Evolutionary conservation across 352 stramenopile species (phyloP), one percentile per base, ranked within the genome.

Genomic region (Globisporangium uncinulatum): DNA sequence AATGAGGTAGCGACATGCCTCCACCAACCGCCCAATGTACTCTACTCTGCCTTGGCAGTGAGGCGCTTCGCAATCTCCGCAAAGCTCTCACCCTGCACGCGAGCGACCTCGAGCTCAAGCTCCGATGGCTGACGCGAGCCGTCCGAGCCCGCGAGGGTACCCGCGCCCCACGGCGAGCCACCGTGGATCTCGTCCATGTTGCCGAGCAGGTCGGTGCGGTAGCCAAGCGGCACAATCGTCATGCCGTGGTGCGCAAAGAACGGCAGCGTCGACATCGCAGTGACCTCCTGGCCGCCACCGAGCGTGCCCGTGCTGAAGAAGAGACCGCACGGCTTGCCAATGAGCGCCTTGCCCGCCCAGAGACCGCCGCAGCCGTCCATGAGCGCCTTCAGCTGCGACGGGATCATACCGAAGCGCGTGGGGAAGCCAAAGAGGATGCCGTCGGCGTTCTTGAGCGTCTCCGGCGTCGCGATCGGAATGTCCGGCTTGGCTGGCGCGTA

Each of bases 221-320:
- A 83, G 36, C 85, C 87, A 13, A 92, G 52, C 36, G 87, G 86
- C 32, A 97, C 79, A 60, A 94, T 96, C 36, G 82, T 76, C 79
- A 96, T 94, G 42, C 88, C 88, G 29, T 95, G 82, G 70, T 96
- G 85, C n/a, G 74, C 65, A 39, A 95, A 70, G 66, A 94, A 92
- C 24, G 84, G 82, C 31, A 92, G 69, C 34, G 67, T 86, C 17
- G 77, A 87, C 54, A 96, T 71, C 6, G 74, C 76, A 3, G 82
- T 89, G 4, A 83, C 95, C 66, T 97, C 87, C 74, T 96, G 88
- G 17, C 88, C 87, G 32, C 85, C 85, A 17, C 76, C 79, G 36
- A 87, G 62, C 4, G 74, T 84, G 42, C 48, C 87, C 15, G 78
- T 78, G 51, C 69, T 85, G 59, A 91, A 78, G 66, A 97, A 96